Conservation (phyloP, 768 basidiomycete genomes). For the Aureoboletus auriporus region DNA sequence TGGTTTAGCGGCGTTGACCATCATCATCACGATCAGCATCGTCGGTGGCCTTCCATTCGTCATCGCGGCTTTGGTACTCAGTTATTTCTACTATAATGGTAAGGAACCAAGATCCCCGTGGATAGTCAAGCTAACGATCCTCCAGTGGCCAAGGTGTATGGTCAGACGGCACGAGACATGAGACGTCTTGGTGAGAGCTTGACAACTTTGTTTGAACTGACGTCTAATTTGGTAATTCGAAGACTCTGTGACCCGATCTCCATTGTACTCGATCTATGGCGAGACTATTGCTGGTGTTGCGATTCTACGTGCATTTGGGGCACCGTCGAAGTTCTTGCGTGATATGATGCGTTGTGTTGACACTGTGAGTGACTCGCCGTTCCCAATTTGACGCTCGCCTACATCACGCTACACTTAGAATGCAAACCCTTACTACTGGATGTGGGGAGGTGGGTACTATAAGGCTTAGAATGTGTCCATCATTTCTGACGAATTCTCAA, state of each 20-base stretch:
- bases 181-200: slow-evolving; percentile 58
- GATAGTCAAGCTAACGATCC: slow-evolving; percentile 5
- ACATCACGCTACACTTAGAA: slow-evolving; percentile 33
- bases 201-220: background rate
- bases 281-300: slow-evolving; percentile 50
- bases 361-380: slow-evolving; percentile 46
- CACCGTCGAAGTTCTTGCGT: slow-evolving; percentile 78
- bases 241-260: slow-evolving; percentile 49
- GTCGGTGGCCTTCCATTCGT: slow-evolving; percentile 80
- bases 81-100: slow-evolving; percentile 71
- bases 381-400: background rate
- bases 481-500: slow-evolving; percentile 24
- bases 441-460: slow-evolving; percentile 67
- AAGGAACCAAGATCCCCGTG: slow-evolving; percentile 21
- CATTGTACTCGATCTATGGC: slow-evolving; percentile 44
- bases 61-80: slow-evolving; percentile 51
- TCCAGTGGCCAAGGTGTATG: slow-evolving; percentile 50
- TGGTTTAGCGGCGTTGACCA: slow-evolving; percentile 65
- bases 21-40: slow-evolving; percentile 67
- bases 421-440: slow-evolving; percentile 82
- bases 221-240: background rate
- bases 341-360: slow-evolving; percentile 83
- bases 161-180: slow-evolving; percentile 87
- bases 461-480: background rate
- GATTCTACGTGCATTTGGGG: slow-evolving; percentile 80